A percentile compares a stretch with the other conserved stretches of the same genome.
phyloP scores from a whole-genome alignment of 768 basidiomycete species.

The Pholiota molesta region DNA sequence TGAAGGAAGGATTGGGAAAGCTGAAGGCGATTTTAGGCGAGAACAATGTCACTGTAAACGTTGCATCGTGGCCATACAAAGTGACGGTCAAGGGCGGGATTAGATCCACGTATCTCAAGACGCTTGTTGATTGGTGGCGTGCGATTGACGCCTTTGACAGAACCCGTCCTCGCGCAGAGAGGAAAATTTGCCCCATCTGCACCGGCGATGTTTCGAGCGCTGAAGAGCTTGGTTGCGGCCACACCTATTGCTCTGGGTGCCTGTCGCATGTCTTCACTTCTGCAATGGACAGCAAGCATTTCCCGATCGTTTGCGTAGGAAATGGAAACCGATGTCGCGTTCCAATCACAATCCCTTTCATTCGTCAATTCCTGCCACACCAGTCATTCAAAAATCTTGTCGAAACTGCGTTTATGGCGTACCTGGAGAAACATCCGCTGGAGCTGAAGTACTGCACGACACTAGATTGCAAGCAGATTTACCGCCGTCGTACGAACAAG shows the following conservation, averaged over 20 bases:
- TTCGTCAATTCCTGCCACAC: slow-evolving; percentile 51
- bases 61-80: slow-evolving; percentile 35
- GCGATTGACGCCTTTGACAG: not conserved
- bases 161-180: slow-evolving; percentile 5
- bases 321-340: slow-evolving; percentile 54
- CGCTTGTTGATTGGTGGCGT: slow-evolving; percentile 45
- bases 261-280: slow-evolving; percentile 48
- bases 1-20: slow-evolving; percentile 48
- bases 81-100: slow-evolving; percentile 60
- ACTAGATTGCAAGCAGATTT: slow-evolving; percentile 72
- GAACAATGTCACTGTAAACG: slow-evolving; percentile 50
- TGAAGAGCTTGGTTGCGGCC: slow-evolving; percentile 46
- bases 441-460: slow-evolving; percentile 72
- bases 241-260: slow-evolving; percentile 52
- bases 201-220: slow-evolving; percentile 44
- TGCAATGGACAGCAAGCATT: slow-evolving; percentile 42
- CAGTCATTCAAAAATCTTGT: slow-evolving; percentile 54
- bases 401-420: slow-evolving; percentile 53
- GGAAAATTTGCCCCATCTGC: slow-evolving; percentile 55
- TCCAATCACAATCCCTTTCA: slow-evolving; percentile 54
- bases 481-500: slow-evolving; percentile 36
- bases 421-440: slow-evolving; percentile 56
- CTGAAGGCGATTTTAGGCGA: slow-evolving; percentile 58
- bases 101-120: slow-evolving; percentile 49
- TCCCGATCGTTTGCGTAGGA: slow-evolving; percentile 70